A percentile compares a stretch with the other conserved stretches of the same genome.
Evolutionary conservation across 257 asterid species (phyloP).

Genomic region (Capsicum baccatum): DNA sequence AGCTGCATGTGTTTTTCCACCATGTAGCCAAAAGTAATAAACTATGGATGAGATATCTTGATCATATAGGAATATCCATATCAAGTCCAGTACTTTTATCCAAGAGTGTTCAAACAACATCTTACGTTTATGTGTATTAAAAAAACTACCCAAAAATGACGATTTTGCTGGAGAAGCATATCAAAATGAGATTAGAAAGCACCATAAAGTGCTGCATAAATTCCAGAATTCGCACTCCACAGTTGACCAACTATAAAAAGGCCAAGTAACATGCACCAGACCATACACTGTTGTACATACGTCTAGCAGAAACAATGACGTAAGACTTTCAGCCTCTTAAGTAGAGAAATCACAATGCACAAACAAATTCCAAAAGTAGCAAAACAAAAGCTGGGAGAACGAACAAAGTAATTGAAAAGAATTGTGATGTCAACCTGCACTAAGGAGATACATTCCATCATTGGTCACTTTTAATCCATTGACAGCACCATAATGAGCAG

Average conservation of each 20-base stretch:
- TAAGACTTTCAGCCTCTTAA: constrained; percentile 5
- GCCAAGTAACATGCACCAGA: neutral
- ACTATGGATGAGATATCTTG: neutral
- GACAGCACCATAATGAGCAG: constrained; percentile 95
- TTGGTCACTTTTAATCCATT: constrained; percentile 80
- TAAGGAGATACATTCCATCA: constrained; percentile 95
- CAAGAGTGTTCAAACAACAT: neutral
- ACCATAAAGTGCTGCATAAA: neutral
- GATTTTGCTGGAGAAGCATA: neutral
- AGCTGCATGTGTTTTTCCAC: neutral
- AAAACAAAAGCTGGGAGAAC: constrained; percentile 1
- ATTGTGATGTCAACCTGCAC: constrained; percentile 76
- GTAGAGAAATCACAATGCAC: neutral
- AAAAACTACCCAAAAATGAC: neutral
- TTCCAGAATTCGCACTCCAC: neutral
- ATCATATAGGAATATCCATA: neutral
- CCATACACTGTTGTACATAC: neutral
- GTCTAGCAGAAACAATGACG: neutral
- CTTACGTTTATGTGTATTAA: neutral
- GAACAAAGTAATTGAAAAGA: constrained; percentile 5
- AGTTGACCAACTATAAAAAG: neutral
- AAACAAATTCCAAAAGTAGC: neutral
- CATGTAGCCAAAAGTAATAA: neutral
- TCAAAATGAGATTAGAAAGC: constrained; percentile 9
- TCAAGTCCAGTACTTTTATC: neutral